Base-by-base conservation (phyloP, 2,329 filamentous ascomycete species). In the Colletotrichum noveboracense region DNA sequence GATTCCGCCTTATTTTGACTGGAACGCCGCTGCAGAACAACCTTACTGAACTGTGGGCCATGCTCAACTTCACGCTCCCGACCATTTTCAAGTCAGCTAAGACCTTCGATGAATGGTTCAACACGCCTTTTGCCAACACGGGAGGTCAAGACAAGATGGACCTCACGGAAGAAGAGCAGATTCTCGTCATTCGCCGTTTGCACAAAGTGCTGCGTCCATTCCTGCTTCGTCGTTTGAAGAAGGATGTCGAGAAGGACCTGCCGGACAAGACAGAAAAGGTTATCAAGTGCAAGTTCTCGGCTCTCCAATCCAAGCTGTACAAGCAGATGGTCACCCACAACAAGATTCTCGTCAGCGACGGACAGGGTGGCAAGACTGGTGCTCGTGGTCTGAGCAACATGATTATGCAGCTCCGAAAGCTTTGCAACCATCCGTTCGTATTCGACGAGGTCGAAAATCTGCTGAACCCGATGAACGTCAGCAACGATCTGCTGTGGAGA, bases 81-180 rank as follows among this genome's bases (percentile, higher is more conserved):
- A 98, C 95, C 80, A 99, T 99, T 79, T 99, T 99, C 93, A 99
- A 99, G 85, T 98, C 97, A 3, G 96, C 96, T 77, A 98, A 97
- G 84, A 98, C 96, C 3, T 99, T 99, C 82, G 97, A 99, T 84
- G 97, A 99, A 85, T 99, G 97, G 97, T 99, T 99, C 92, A 99
- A 98, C 84, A 99, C 97, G 30, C 97, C 97, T 0, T 99, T 99
- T 84, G 97, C 97, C 79, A 99, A 99, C 83, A 99, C 97, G 7
- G 97, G 97, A 85, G 93, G 95, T 55, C 96, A 98, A 86, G 97
- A 99, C 86, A 98, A 97, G 89, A 99, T 99, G 95, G 96, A 98
- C 83, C 89, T 99, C 77, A 98, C 94, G 14, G 97, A 99, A 97
- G 97, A 99, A 97, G 97, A 99, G 86, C 96, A 98, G 84, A 92